phyloP scores from a whole-genome alignment of 2,329 filamentous ascomycete genomes.

The Periconia digitata region DNA sequence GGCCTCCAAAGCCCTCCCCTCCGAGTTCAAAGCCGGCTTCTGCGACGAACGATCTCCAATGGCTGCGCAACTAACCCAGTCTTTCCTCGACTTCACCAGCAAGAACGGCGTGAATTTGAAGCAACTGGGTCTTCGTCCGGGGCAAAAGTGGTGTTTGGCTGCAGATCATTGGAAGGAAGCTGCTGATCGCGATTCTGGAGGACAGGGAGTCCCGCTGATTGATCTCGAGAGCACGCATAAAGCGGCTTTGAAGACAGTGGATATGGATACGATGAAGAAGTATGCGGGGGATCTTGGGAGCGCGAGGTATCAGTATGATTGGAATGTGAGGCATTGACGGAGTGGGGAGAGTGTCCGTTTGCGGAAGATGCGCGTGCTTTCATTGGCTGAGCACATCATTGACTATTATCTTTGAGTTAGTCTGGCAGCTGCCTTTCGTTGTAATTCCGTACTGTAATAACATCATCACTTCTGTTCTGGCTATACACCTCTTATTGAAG shows the following conservation, averaged over 20 bases:
- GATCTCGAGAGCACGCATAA: conserved; percentile 15
- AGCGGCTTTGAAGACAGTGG: conserved; percentile 9
- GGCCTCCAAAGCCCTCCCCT: conserved; percentile 13
- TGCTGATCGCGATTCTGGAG: conserved; percentile 9
- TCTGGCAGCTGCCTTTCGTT: too few relatives aligned
- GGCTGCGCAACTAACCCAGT: conserved; percentile 12
- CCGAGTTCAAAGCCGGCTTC: conserved; percentile 14
- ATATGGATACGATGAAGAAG: conserved; percentile 12
- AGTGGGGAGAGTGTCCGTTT: too few relatives aligned
- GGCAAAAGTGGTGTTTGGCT: conserved; percentile 15
- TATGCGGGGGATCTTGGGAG: conserved; percentile 5
- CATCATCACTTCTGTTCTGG: too few relatives aligned
- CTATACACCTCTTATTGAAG: too few relatives aligned
- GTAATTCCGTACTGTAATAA: too few relatives aligned
- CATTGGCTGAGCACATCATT: too few relatives aligned
- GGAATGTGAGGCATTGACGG: background rate
- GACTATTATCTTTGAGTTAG: too few relatives aligned
- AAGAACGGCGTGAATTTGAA: conserved; percentile 13
- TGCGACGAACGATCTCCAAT: conserved; percentile 14
- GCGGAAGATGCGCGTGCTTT: too few relatives aligned
- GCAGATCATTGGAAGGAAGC: conserved; percentile 12
- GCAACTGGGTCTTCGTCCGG: conserved; percentile 13
- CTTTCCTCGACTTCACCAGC: conserved; percentile 13
- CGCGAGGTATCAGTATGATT: background rate
- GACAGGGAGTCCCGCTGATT: conserved; percentile 9